phyloP scores from a whole-genome alignment of 1,284 basidiomycete species.

The Ceratobasidium sp. region DNA sequence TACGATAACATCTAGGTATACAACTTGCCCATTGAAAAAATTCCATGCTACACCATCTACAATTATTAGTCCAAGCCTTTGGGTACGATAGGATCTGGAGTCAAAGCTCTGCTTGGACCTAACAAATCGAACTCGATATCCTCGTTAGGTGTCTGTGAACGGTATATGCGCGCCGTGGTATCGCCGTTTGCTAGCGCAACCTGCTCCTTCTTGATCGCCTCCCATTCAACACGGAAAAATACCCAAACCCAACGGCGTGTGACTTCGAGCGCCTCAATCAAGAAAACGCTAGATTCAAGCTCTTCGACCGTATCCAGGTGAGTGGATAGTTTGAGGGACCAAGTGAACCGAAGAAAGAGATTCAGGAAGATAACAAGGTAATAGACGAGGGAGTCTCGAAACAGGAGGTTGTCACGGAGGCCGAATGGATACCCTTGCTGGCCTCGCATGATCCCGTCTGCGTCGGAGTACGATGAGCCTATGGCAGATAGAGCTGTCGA shows the following conservation, averaged over 20 bases:
- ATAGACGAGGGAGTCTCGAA: constrained; percentile 84
- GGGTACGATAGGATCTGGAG: constrained; percentile 26
- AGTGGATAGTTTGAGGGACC: constrained; percentile 92
- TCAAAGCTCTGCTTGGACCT: constrained; percentile 38
- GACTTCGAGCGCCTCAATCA: constrained; percentile 92
- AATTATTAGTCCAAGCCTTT: constrained; percentile 32
- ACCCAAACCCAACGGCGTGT: constrained; percentile 96
- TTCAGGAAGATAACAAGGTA: constrained; percentile 88
- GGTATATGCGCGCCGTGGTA: not conserved
- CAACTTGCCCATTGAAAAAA: constrained; percentile 25
- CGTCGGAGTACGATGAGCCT: constrained; percentile 51
- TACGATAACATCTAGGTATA: constrained; percentile 41
- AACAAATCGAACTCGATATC: constrained; percentile 46
- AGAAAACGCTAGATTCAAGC: constrained; percentile 87
- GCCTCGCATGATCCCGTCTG: constrained; percentile 52
- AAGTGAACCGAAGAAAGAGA: constrained; percentile 92
- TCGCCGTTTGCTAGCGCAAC: constrained; percentile 18
- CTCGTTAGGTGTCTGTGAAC: constrained; percentile 34
- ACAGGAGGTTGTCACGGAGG: constrained; percentile 78
- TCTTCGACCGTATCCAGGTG: constrained; percentile 89
- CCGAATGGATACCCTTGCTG: constrained; percentile 71
- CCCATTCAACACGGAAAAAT: constrained; percentile 96
- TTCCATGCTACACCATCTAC: constrained; percentile 20
- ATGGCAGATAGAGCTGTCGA: constrained; percentile 49
- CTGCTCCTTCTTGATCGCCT: constrained; percentile 73